phyloP scores from a whole-genome alignment of 768 basidiomycete species.

The Trametes cinnabarina region DNA sequence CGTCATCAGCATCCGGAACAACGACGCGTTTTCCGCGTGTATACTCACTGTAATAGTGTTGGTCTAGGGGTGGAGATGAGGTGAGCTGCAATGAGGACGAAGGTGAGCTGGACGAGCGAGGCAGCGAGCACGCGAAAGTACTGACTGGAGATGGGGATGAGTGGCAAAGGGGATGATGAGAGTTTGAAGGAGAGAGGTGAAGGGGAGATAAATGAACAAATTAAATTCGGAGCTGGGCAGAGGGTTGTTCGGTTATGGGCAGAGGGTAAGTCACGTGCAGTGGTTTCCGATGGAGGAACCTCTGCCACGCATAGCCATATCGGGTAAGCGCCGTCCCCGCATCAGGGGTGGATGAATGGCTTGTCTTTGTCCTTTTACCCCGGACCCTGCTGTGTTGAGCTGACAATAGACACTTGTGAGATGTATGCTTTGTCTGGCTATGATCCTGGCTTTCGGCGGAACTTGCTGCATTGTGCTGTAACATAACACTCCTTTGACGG shows the following conservation, averaged over 20 bases:
- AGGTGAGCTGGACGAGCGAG: slow-evolving; percentile 36
- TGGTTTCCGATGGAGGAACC: slow-evolving; percentile 26
- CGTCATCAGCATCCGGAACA: slow-evolving; percentile 21
- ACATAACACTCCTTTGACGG: background rate
- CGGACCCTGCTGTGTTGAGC: background rate
- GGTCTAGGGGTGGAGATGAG: slow-evolving; percentile 18
- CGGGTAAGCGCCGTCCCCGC: slow-evolving; percentile 12
- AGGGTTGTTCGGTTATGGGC: slow-evolving; percentile 52
- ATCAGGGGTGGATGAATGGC: background rate
- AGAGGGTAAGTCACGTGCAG: slow-evolving; percentile 39
- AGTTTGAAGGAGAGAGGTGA: slow-evolving; percentile 41
- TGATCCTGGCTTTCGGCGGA: background rate
- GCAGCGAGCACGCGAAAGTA: slow-evolving; percentile 34
- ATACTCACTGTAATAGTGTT: slow-evolving; percentile 41
- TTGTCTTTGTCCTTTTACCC: slow-evolving; percentile 1
- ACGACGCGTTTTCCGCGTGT: slow-evolving; percentile 42
- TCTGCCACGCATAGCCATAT: slow-evolving; percentile 14
- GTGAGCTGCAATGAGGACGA: slow-evolving; percentile 19
- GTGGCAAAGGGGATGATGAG: slow-evolving; percentile 42
- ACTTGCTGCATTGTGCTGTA: background rate
- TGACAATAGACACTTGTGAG: background rate
- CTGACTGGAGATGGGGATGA: slow-evolving; percentile 39
- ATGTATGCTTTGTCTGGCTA: background rate
- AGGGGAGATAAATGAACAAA: slow-evolving; percentile 48
- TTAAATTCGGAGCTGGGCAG: slow-evolving; percentile 72